Percentiles rank a stretch among this genome's conserved stretches.
Evolutionary conservation across 495 filamentous ascomycete genomes (phyloP).

Genomic region (Xylaria cubensis): DNA sequence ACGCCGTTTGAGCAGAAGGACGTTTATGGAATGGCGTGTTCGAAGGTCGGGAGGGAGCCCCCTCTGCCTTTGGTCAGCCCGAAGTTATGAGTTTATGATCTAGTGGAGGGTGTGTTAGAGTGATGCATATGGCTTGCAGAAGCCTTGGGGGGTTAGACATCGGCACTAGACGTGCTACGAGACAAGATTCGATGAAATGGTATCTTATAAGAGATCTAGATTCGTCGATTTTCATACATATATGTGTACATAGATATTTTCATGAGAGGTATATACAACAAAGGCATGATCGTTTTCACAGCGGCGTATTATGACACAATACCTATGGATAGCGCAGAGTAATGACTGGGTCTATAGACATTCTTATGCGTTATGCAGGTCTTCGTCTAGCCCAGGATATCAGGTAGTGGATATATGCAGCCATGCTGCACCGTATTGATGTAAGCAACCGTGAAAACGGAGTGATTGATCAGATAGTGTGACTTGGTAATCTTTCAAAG

Average conservation of each 20-base stretch:
- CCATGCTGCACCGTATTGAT: not conserved
- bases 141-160: not conserved
- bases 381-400: not conserved
- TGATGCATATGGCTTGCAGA: not conserved
- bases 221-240: not conserved
- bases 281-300: not conserved
- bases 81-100: conserved; percentile 50
- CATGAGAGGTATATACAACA: not conserved
- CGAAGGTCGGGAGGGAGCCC: conserved; percentile 50
- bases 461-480: too few species aligned
- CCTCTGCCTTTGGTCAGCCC: conserved; percentile 49
- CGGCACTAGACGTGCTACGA: not conserved
- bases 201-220: not conserved
- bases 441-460: not conserved
- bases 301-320: not conserved
- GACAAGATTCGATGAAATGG: not conserved
- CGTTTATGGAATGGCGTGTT: conserved; percentile 56
- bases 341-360: not conserved
- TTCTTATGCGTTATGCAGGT: not conserved
- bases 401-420: not conserved
- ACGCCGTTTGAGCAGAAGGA: conserved; percentile 60
- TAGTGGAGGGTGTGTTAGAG: not conserved
- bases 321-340: not conserved
- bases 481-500: too few species aligned
- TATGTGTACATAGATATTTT: conserved; percentile 3